These are phyloP conservation scores for Coprinopsis strossmayeri DNA, from an alignment of 768 basidiomycete species.

Conservation along the genomic window DNA sequence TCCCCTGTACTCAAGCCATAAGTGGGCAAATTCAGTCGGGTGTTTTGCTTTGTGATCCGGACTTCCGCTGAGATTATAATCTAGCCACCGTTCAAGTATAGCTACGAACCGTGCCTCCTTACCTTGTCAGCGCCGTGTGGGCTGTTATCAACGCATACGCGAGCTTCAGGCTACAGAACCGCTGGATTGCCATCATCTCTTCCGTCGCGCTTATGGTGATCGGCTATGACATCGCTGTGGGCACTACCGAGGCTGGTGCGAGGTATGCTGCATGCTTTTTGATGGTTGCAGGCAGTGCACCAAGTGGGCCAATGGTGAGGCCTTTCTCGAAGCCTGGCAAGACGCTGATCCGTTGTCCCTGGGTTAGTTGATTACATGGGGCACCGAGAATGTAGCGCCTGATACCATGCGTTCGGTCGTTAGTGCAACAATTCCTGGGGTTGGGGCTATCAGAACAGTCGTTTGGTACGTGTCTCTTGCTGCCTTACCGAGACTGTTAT, in stretches of 20 bases:
- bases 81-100: constrained; percentile 38
- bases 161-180: constrained; percentile 30
- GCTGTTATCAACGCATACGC: constrained; percentile 27
- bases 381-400: constrained; percentile 41
- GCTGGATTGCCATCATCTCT: constrained; percentile 27
- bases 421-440: constrained; percentile 37
- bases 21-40: constrained; percentile 34
- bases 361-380: constrained; percentile 35
- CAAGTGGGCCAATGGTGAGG: constrained; percentile 29
- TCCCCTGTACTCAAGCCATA: constrained; percentile 24
- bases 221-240: constrained; percentile 38
- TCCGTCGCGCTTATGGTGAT: constrained; percentile 31
- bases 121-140: constrained; percentile 35
- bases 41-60: too few species aligned
- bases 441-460: constrained; percentile 38
- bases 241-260: constrained; percentile 34
- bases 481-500: neutral
- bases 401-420: constrained; percentile 42
- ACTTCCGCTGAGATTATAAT: neutral
- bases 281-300: constrained; percentile 30
- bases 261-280: constrained; percentile 44
- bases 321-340: neutral
- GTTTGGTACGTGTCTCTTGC: constrained; percentile 32
- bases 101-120: constrained; percentile 44
- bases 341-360: neutral